These are phyloP conservation scores for Mycena venus DNA, from an alignment of 768 basidiomycete species.

Conservation along the genomic window DNA sequence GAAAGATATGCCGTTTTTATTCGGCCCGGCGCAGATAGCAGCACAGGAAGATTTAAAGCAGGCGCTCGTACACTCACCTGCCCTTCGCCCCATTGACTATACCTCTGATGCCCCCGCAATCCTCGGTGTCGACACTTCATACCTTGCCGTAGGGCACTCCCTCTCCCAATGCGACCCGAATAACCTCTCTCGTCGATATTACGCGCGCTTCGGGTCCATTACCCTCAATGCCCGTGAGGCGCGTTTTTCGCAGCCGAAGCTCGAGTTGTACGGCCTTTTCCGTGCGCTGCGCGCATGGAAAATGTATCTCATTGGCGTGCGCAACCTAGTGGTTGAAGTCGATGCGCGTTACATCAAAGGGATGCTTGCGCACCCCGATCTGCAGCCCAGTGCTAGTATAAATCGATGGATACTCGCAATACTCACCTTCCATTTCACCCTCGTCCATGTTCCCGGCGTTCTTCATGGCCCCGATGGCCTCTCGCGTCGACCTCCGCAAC, in stretches of 20 bases:
- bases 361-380: slow-evolving; percentile 46
- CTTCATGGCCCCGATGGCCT: slow-evolving; percentile 47
- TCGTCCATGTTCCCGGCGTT: no score
- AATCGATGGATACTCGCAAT: slow-evolving; percentile 45
- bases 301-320: slow-evolving; percentile 46
- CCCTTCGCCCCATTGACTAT: no score
- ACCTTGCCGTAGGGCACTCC: no score
- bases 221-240: slow-evolving; percentile 47
- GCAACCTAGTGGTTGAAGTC: slow-evolving; percentile 49
- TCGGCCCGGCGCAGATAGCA: no score
- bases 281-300: no score
- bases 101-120: no score
- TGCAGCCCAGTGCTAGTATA: slow-evolving; percentile 38
- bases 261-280: slow-evolving; percentile 51
- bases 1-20: no score
- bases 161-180: no score
- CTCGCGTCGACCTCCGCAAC: slow-evolving; percentile 34
- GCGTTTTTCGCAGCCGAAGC: slow-evolving; percentile 46
- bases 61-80: no score
- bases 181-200: slow-evolving; percentile 35
- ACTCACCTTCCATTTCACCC: slow-evolving; percentile 43
- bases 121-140: no score
- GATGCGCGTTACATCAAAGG: slow-evolving; percentile 53
- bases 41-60: no score
- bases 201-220: slow-evolving; percentile 50